A percentile compares a stretch with the other conserved stretches of the same genome.
Conservation (phyloP, 73 alveolate species). For the Vitrella brassicaformis region DNA sequence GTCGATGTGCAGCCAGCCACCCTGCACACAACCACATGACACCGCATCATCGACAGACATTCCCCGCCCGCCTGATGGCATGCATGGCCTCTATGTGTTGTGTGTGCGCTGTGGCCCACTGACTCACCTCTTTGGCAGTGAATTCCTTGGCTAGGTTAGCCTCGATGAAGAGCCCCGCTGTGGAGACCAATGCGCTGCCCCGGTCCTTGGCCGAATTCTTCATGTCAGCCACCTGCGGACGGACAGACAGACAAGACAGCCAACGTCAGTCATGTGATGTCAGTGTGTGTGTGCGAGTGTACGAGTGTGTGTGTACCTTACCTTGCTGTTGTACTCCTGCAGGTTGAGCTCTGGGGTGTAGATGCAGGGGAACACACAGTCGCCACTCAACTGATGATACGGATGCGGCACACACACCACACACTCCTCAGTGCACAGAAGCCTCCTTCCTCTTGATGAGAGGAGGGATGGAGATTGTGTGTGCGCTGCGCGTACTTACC, state of each 20-base stretch:
- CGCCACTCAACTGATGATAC: not conserved
- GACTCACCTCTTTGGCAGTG: no score
- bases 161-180: not conserved
- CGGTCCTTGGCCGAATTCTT: conserved; percentile 5
- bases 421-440: not conserved
- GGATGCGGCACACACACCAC: no score
- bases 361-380: not conserved
- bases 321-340: conserved; percentile 3
- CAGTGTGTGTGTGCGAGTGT: no score
- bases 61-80: no score
- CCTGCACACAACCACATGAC: not conserved
- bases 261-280: no score
- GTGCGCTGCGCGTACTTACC: no score
- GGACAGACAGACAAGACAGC: no score
- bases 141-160: not conserved
- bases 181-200: not conserved
- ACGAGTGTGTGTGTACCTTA: no score
- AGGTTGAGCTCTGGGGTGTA: conserved; percentile 1
- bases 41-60: no score
- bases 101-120: no score
- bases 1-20: conserved; percentile 1
- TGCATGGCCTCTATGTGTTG: no score
- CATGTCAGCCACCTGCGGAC: conserved; percentile 6
- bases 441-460: not conserved
- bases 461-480: no score